These are phyloP conservation scores for Tolypocladium tundrense DNA, from an alignment of 2,329 filamentous ascomycete species.

Conservation along the genomic window DNA sequence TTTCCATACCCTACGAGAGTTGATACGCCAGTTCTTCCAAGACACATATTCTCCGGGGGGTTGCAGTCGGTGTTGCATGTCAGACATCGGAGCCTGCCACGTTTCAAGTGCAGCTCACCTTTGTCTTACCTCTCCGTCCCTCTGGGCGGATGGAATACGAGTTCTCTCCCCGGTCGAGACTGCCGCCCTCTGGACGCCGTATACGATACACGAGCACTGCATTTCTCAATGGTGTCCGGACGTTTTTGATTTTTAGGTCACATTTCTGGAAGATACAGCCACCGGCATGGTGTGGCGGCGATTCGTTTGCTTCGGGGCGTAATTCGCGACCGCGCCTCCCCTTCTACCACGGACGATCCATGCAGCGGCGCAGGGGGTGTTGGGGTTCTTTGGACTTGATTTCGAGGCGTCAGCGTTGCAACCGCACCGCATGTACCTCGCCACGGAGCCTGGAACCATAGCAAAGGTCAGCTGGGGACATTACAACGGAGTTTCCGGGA, in stretches of 20 bases:
- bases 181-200: not conserved
- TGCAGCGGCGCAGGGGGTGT: not conserved
- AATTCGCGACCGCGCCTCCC: not conserved
- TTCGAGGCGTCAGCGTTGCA: not conserved
- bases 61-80: not conserved
- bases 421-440: not conserved
- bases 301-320: not conserved
- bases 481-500: not conserved
- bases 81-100: not conserved
- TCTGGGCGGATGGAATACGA: not conserved
- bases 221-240: not conserved
- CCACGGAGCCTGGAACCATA: not conserved
- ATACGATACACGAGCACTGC: not conserved
- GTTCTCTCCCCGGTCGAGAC: not conserved
- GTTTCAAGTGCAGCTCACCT: not conserved
- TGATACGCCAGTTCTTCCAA: not conserved
- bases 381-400: not conserved
- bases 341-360: not conserved
- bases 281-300: not conserved
- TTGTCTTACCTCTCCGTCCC: not conserved
- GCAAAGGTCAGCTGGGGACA: not conserved
- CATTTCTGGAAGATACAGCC: not conserved
- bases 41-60: not conserved
- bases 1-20: not conserved
- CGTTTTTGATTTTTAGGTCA: not conserved